Base-by-base conservation (phyloP, 305 asterid genomes). In the Fraxinus sp. region DNA sequence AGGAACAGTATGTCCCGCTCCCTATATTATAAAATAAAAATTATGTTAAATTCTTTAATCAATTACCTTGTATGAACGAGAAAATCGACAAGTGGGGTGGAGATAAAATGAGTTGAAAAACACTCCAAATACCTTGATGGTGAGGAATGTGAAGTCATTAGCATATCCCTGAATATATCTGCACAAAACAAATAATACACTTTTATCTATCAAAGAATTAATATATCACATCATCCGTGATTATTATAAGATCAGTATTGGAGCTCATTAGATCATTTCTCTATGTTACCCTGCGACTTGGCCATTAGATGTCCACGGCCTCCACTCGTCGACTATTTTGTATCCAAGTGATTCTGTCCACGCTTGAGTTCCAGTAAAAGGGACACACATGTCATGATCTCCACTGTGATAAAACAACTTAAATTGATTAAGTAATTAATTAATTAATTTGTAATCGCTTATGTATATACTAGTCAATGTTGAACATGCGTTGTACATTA, bases 311-410 rank as follows among this genome's bases (percentile, higher is more conserved):
- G 0, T 78, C 95, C 95, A 91, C 14, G 90, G 37, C 79, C 95
- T 87, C 95, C 93, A 91, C 81, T 89, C 86, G 1, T 89, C 88
- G 0, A 88, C 80, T 1, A 89, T 76, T 79, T 85, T 0, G 70
- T 86, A 85, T 5, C 91, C 91, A 7, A 91, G 86, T 32, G 91
- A 88, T 2, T 86, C 76, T 1, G 90, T 89, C 95, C 95, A 90
- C 16, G 91, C 91, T 89, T 91, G 87, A 22, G 89, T 90, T 49
- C 95, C 95, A 0, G 93, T 91, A 71, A 83, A 91, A 1, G 95
- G 95, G 75, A 91, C 86, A 73, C 93, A 90, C 95, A 91, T 90
- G 82, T 91, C 95, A 79, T 91, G 95, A 85, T 91, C 93, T 7
- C 95, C 93, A 46, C 95, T 91, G 76, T 10, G 6, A 46, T 20